Base-by-base conservation (phyloP, 73 alveolate species). In the Stentor coeruleus region DNA sequence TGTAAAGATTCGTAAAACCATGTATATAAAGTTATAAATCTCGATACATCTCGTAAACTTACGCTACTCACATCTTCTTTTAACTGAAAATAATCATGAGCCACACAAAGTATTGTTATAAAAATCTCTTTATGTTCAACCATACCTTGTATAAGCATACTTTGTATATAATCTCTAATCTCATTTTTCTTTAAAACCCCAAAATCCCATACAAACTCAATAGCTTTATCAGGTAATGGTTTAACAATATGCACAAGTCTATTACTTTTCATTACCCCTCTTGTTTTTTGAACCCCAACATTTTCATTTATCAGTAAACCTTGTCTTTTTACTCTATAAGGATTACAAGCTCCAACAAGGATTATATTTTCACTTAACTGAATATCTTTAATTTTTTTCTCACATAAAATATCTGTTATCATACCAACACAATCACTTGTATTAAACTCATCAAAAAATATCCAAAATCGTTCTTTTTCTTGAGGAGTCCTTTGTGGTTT, bases 201-300 rank as follows among this genome's bases (percentile, higher is more conserved):
- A 75, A 75, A 75, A 37, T 75, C 83, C 83, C 83, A 75, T 2
- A 75, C 72, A 75, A 26, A 75, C 2, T 75, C 83, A 26, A 75
- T 75, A 28, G 58, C 58, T 0, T 31, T 39, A 20, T 75, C 83
- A 75, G 83, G 83, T 0, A 75, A n/a, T 1, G 31, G 83, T 39
- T 75, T 39, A 6, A 75, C 83, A n/a, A 40, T 15, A 40, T 75
- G 72, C 26, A 75, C 74, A 0, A 75, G 83, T n/a, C 39, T 31
- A 39, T 15, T n/a, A 37, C 39, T n/a, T 20, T 33, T 75, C 31
- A n/a, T 20, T 2, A 28, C 6, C 2, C 72, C 58, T 36, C 33
- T 75, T 75, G 1, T 3, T 38, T 66, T 66, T 33, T 66, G n/a
- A 31, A 75, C 39, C 6, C 83, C 83, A 38, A 75, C 58, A 38